Evolutionary conservation across 176 grass and related monocot genomes (phyloP), one percentile per base, ranked within the genome.

Genomic region (Tillandsia fasciculata): DNA sequence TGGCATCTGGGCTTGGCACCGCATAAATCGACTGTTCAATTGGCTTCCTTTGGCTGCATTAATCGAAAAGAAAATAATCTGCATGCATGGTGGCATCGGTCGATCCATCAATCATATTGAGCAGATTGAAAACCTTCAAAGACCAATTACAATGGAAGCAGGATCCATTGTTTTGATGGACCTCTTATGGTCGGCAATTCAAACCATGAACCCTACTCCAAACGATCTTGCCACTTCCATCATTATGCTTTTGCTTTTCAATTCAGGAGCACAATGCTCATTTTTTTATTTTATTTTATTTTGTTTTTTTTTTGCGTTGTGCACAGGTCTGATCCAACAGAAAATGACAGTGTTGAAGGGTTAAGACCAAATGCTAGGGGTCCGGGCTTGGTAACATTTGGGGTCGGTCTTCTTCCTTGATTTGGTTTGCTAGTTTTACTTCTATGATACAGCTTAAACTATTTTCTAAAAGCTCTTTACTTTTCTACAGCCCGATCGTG

Each of bases 51-150:
- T 99, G 80, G 90, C 95, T 77, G 95, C 94, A 0, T 76, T 92
- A 64, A 99, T 99, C 65, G 95, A 99, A 70, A 99, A 99, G 82
- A 99, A 99, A 88, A 99, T 99, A 20, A 94, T 99, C 52, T 99
- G 95, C 74, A 99, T 99, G 95, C 95, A 99, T 82, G 95, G 95
- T 80, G 95, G 95, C 72, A 99, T 99, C 48, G 95, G 95, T 70
- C 87, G 95, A 17, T 99, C 95, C 15, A 99, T 99, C 51, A 99
- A 99, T 76, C 95, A 99, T 86, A 76, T 99, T 15, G 95, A 99
- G 65, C 95, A 99, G 77, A 94, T 99, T 29, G 95, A 90, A 70
- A 99, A 83, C 70, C 95, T 99, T 74, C 95, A 99, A 72, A 85
- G 95, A 65, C 95, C 95, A 48, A 99, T 94, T 84, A 86, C 95